These are phyloP conservation scores for Aphanomyces stellatus DNA, from an alignment of 352 stramenopile genomes.

Conservation along the genomic window DNA sequence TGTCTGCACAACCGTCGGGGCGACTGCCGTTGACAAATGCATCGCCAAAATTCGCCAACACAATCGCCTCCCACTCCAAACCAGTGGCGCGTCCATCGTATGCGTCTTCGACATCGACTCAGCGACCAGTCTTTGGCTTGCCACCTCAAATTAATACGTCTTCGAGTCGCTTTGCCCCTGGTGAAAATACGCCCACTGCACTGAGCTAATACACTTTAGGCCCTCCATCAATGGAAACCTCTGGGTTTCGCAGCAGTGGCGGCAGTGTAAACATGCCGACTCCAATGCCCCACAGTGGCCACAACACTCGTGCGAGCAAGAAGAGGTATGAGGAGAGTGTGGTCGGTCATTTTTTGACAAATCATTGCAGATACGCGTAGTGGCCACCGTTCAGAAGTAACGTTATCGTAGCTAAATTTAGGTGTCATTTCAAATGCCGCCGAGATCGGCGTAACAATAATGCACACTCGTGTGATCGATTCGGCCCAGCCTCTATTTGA, in stretches of 20 bases:
- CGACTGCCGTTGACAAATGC: not conserved
- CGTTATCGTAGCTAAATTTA: not conserved
- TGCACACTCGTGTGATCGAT: constrained; percentile 1
- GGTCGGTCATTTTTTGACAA: not conserved
- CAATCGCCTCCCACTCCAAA: not conserved
- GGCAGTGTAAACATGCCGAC: constrained; percentile 1
- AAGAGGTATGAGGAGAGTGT: not conserved
- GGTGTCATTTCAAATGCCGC: not conserved
- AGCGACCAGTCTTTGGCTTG: not conserved
- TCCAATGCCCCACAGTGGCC: not conserved
- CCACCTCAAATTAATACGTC: constrained; percentile 1
- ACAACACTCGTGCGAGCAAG: constrained; percentile 5
- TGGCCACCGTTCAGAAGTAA: too few species aligned
- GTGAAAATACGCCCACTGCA: not conserved
- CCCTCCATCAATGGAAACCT: not conserved
- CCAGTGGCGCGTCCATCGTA: not conserved
- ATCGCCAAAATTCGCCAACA: constrained; percentile 20
- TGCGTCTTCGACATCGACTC: not conserved
- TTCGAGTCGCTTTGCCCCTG: not conserved
- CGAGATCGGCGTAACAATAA: not conserved
- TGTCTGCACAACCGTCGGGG: constrained; percentile 18
- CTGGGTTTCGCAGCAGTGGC: constrained; percentile 1
- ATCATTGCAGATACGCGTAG: not conserved
- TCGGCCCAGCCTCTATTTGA: constrained; percentile 6
- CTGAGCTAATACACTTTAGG: not conserved